These are phyloP conservation scores for Mrakia gelida DNA, from an alignment of 768 basidiomycete species.

Conservation along the genomic window DNA sequence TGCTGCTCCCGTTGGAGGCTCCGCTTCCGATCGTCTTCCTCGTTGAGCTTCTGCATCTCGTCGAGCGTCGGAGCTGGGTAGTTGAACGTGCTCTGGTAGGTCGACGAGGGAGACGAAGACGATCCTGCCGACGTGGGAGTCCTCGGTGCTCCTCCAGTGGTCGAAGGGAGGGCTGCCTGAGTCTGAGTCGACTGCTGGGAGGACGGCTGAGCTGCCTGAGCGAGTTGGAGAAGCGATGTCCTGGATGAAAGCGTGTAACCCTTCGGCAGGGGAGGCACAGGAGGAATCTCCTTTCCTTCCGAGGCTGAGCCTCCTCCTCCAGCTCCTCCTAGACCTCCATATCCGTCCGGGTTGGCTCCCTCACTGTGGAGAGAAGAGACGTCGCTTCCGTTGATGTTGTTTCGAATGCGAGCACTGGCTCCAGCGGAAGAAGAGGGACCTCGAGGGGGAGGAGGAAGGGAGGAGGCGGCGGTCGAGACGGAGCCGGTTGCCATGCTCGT, in stretches of 20 bases:
- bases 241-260: constrained; percentile 46
- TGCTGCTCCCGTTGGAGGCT: neutral
- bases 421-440: neutral
- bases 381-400: constrained; percentile 28
- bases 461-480: constrained; percentile 21
- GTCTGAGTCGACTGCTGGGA: constrained; percentile 68
- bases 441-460: neutral
- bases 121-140: constrained; percentile 25
- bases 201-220: constrained; percentile 43
- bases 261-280: constrained; percentile 88
- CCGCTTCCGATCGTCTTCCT: constrained; percentile 6
- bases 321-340: no score
- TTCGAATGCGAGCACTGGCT: neutral
- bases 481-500: constrained; percentile 18
- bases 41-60: constrained; percentile 21
- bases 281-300: constrained; percentile 58
- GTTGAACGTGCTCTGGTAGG: constrained; percentile 36
- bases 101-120: constrained; percentile 7
- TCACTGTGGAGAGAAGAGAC: constrained; percentile 21
- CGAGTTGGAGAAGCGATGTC: constrained; percentile 14
- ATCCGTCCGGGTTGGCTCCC: constrained; percentile 13
- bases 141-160: constrained; percentile 52
- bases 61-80: constrained; percentile 39
- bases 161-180: constrained; percentile 54
- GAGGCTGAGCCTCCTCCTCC: neutral